Conservation (phyloP, 345 rosid species). For the Eucalyptus marginata region DNA sequence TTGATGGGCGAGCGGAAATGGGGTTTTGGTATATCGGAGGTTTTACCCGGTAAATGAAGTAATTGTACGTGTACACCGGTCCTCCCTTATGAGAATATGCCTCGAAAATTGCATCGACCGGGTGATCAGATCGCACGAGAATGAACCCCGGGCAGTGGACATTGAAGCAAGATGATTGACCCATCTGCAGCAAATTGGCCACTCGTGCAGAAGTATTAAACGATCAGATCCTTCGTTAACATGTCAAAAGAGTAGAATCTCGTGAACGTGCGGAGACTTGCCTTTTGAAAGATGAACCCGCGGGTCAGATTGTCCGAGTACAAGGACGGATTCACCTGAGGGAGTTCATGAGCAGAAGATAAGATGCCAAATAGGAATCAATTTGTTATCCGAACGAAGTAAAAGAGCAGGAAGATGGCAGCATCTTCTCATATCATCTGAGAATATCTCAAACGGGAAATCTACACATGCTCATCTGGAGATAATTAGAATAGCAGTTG, state of each 20-base stretch:
- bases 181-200: background rate
- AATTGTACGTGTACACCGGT: background rate
- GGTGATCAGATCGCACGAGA: background rate
- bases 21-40: background rate
- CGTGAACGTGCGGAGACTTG: background rate
- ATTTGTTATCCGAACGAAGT: background rate
- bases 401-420: background rate
- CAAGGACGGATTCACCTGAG: background rate
- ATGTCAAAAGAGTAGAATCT: background rate
- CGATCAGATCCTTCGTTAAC: background rate
- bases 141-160: background rate
- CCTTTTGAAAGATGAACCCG: background rate
- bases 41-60: background rate
- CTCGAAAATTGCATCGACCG: background rate
- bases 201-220: background rate
- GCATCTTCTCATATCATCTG: background rate
- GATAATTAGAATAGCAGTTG: background rate
- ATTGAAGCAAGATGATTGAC: background rate
- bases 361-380: background rate
- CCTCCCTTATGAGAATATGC: background rate
- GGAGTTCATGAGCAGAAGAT: background rate
- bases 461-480: too few species aligned
- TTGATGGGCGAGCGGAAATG: background rate
- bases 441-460: background rate
- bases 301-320: conserved; percentile 1